phyloP scores from a whole-genome alignment of 805 yeast genomes.

The Candida silvicultrix region DNA sequence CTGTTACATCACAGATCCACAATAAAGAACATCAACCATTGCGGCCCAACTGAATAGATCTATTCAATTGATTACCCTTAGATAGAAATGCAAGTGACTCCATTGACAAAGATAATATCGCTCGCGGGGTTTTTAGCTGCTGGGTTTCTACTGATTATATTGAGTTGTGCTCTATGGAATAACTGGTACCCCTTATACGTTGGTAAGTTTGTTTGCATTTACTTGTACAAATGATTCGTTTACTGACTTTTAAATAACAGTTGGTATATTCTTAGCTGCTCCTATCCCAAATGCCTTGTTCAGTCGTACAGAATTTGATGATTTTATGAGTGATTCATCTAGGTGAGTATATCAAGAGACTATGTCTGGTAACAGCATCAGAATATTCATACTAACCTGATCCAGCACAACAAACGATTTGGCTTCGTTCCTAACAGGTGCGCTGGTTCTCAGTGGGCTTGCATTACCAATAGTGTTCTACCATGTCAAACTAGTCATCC shows the following conservation, averaged over 20 bases:
- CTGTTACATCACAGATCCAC: no score
- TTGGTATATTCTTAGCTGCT: slow-evolving; percentile 59
- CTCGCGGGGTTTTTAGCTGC: slow-evolving; percentile 75
- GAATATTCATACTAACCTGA: no score
- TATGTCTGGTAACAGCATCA: no score
- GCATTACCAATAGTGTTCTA: slow-evolving; percentile 69
- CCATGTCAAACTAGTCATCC: slow-evolving; percentile 68
- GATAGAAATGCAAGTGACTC: slow-evolving; percentile 31
- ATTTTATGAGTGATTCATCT: slow-evolving; percentile 54
- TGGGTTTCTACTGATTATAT: slow-evolving; percentile 82
- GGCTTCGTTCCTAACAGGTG: slow-evolving; percentile 75
- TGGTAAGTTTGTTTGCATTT: slow-evolving; percentile 34
- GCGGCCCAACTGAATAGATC: background rate
- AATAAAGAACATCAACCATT: no score
- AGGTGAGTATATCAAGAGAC: slow-evolving; percentile 31
- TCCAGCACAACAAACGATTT: slow-evolving; percentile 55
- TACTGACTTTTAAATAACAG: slow-evolving; percentile 16
- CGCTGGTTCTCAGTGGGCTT: slow-evolving; percentile 69
- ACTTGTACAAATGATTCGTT: no score
- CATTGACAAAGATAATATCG: slow-evolving; percentile 72
- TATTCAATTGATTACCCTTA: background rate
- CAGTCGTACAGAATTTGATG: slow-evolving; percentile 37
- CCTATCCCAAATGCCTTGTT: slow-evolving; percentile 67
- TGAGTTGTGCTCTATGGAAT: slow-evolving; percentile 82
- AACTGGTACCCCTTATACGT: slow-evolving; percentile 89